These are phyloP conservation scores for Acaromyces ingoldii DNA, from an alignment of 1,284 basidiomycete species.

Conservation along the genomic window DNA sequence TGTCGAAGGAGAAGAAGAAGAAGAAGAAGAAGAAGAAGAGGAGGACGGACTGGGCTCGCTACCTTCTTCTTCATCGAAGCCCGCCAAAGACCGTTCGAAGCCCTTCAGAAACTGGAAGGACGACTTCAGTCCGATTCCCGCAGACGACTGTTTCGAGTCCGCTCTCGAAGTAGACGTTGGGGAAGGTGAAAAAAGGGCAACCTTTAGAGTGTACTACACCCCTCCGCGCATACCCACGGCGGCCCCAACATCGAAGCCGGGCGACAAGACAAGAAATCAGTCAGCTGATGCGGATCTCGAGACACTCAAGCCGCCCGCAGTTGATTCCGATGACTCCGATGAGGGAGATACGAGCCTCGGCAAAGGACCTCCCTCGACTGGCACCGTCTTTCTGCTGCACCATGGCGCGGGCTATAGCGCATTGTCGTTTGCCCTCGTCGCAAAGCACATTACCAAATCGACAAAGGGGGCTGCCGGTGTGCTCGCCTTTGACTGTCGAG, in stretches of 20 bases:
- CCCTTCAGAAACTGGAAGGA: not conserved
- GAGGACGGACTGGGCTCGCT: not conserved
- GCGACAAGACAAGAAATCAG: not conserved
- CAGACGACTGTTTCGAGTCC: constrained; percentile 41
- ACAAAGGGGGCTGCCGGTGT: constrained; percentile 74
- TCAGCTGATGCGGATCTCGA: not conserved
- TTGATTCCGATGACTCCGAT: constrained; percentile 51
- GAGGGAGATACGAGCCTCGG: constrained; percentile 25
- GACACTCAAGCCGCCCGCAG: constrained; percentile 1
- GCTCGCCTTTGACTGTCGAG: constrained; percentile 74
- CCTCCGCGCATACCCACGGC: constrained; percentile 20
- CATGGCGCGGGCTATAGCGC: constrained; percentile 91
- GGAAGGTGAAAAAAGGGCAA: constrained; percentile 10
- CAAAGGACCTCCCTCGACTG: too few species aligned
- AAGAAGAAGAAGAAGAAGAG: not conserved
- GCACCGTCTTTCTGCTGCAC: constrained; percentile 77
- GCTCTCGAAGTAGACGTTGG: constrained; percentile 44
- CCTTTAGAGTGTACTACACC: constrained; percentile 53
- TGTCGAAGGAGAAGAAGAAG: not conserved
- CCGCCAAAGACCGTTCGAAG: not conserved
- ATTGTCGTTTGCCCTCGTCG: constrained; percentile 80
- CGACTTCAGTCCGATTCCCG: constrained; percentile 56
- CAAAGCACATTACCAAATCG: constrained; percentile 65
- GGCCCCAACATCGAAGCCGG: not conserved
- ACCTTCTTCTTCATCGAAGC: not conserved